phyloP scores from a whole-genome alignment of 75 land plant species.

The Pinus tabuliformis region DNA sequence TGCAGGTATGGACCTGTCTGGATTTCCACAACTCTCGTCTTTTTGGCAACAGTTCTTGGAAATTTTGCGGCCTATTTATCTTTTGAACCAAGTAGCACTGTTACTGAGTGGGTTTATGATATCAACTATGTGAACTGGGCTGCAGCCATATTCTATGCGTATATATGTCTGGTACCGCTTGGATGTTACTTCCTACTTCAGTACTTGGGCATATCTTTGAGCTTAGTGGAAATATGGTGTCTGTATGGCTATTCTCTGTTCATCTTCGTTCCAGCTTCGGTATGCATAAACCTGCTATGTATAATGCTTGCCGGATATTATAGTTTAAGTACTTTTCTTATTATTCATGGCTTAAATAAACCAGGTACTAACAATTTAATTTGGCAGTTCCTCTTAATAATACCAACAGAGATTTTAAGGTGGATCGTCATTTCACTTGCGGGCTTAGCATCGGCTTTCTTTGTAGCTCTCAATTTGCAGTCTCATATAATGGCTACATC shows the following conservation, averaged over 20 bases:
- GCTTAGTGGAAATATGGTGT: constrained; percentile 65
- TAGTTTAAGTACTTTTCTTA: neutral
- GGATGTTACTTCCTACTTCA: constrained; percentile 62
- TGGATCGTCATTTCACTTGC: constrained; percentile 52
- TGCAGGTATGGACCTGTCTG: constrained; percentile 69
- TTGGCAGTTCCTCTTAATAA: constrained; percentile 44
- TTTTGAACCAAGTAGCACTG: constrained; percentile 26
- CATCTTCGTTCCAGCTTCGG: constrained; percentile 45
- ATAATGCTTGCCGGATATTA: neutral
- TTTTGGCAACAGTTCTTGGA: constrained; percentile 59
- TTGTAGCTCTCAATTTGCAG: constrained; percentile 50
- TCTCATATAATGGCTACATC: constrained; percentile 28
- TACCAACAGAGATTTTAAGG: constrained; percentile 53
- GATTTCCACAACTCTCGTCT: constrained; percentile 63
- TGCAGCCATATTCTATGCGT: constrained; percentile 45
- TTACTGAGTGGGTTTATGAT: constrained; percentile 55
- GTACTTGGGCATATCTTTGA: constrained; percentile 48
- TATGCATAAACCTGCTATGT: constrained; percentile 21
- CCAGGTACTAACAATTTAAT: neutral
- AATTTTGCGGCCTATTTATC: constrained; percentile 61
- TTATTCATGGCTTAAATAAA: neutral
- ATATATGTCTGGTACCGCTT: constrained; percentile 42
- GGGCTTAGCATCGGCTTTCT: constrained; percentile 52
- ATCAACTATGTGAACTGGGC: constrained; percentile 62
- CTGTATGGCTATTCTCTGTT: constrained; percentile 78